Evolutionary conservation across 768 basidiomycete species (phyloP).

Genomic region (Naganishia kalamii): DNA sequence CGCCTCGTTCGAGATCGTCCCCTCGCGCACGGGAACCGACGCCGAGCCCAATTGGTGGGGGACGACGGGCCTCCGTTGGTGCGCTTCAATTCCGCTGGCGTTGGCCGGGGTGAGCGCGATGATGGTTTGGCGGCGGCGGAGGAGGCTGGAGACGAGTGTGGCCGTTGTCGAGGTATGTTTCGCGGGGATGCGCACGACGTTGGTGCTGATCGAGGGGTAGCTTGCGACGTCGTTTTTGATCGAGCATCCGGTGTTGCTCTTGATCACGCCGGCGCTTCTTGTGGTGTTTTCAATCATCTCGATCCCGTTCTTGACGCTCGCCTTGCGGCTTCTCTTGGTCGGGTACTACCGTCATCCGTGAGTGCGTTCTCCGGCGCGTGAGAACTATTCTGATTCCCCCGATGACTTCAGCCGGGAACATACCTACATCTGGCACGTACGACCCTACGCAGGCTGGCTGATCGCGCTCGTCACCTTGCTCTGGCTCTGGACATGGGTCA

Average conservation of each 20-base stretch:
- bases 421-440: conserved; percentile 54
- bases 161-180: conserved; percentile 47
- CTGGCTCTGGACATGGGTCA: conserved; percentile 71
- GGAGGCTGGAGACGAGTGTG: conserved; percentile 54
- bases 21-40: conserved; percentile 31
- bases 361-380: conserved; percentile 1
- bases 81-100: conserved; percentile 66
- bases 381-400: background rate
- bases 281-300: conserved; percentile 39
- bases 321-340: conserved; percentile 42
- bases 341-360: conserved; percentile 47
- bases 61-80: conserved; percentile 60
- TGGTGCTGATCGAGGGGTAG: conserved; percentile 23
- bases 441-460: conserved; percentile 69
- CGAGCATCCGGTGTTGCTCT: conserved; percentile 41
- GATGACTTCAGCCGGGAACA: conserved; percentile 30
- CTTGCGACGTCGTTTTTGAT: conserved; percentile 43
- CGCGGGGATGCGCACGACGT: background rate
- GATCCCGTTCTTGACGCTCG: conserved; percentile 43
- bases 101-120: conserved; percentile 66
- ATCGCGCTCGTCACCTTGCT: conserved; percentile 54
- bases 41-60: conserved; percentile 36
- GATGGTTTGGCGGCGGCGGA: conserved; percentile 52
- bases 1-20: conserved; percentile 39
- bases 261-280: conserved; percentile 44